Evolutionary conservation across 805 yeast species (phyloP).

Genomic region (Pichia heedii): DNA sequence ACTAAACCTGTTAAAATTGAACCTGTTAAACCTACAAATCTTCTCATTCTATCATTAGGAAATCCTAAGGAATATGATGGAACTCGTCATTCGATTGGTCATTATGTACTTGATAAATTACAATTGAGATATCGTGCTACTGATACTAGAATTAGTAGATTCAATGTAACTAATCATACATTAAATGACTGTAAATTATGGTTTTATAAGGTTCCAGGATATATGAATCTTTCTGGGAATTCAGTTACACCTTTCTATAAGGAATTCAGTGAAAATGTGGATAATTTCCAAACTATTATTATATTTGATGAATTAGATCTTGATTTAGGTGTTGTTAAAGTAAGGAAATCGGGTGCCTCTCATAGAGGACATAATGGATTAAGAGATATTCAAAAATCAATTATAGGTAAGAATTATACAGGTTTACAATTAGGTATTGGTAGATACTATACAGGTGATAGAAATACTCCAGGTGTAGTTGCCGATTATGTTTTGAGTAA

Average conservation of each 20-base stretch:
- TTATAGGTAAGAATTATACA: constrained; percentile 44
- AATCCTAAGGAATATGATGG: constrained; percentile 55
- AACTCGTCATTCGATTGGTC: constrained; percentile 78
- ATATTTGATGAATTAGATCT: constrained; percentile 74
- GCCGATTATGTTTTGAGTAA: constrained; percentile 56
- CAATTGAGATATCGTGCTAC: not conserved
- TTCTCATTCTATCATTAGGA: constrained; percentile 34
- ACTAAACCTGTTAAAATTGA: too few relatives aligned
- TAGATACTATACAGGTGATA: constrained; percentile 40
- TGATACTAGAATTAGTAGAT: not conserved
- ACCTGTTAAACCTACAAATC: not conserved
- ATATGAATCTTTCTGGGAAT: constrained; percentile 68
- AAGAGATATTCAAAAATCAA: constrained; percentile 37
- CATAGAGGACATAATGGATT: constrained; percentile 84
- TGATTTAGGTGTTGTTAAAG: constrained; percentile 55
- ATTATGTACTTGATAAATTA: constrained; percentile 35
- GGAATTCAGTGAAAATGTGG: constrained; percentile 22
- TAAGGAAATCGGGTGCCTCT: constrained; percentile 51
- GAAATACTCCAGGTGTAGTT: constrained; percentile 29
- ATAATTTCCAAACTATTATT: constrained; percentile 32
- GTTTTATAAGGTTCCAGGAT: constrained; percentile 18
- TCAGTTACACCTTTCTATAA: constrained; percentile 31
- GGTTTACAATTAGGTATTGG: constrained; percentile 75
- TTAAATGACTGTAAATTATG: not conserved
- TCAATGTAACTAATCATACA: not conserved